Conservation (phyloP, 495 filamentous ascomycete species). For the Lophiostoma macrostomum region DNA sequence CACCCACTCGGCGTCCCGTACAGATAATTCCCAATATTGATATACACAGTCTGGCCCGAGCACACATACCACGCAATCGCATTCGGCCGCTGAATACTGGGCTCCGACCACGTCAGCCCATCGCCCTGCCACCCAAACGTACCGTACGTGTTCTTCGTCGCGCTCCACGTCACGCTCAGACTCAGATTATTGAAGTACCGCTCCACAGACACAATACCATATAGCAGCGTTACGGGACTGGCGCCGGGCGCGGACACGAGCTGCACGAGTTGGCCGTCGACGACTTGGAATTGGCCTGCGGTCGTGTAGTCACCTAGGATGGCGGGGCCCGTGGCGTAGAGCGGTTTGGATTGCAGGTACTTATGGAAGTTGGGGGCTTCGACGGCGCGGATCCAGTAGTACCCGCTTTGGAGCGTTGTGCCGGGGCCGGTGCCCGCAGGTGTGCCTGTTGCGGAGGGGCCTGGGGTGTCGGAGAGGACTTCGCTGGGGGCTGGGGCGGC, state of each 20-base stretch:
- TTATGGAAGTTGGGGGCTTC: constrained; percentile 60
- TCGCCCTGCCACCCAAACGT: constrained; percentile 59
- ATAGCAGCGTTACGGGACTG: constrained; percentile 38
- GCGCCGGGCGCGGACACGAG: constrained; percentile 31
- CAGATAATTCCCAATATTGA: constrained; percentile 59
- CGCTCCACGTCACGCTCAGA: constrained; percentile 46
- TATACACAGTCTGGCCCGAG: constrained; percentile 50
- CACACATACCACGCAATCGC: constrained; percentile 59
- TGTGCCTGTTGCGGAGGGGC: constrained; percentile 19
- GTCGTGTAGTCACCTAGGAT: constrained; percentile 53
- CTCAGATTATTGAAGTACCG: constrained; percentile 24
- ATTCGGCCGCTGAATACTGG: constrained; percentile 53
- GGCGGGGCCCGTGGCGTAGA: constrained; percentile 48
- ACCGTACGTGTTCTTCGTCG: constrained; percentile 54
- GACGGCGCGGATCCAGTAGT: constrained; percentile 62
- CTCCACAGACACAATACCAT: constrained; percentile 39
- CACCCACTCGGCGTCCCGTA: constrained; percentile 59
- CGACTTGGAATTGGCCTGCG: constrained; percentile 60
- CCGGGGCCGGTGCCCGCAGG: constrained; percentile 40
- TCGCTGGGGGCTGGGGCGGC: constrained; percentile 11
- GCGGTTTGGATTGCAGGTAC: constrained; percentile 57
- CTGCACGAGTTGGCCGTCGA: constrained; percentile 55
- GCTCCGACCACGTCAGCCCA: constrained; percentile 51
- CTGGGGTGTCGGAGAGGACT: constrained; percentile 15
- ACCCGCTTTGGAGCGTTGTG: constrained; percentile 49